These are phyloP conservation scores for Chaetoceros tenuissimus DNA, from an alignment of 108 stramenopile species.

Conservation along the genomic window DNA sequence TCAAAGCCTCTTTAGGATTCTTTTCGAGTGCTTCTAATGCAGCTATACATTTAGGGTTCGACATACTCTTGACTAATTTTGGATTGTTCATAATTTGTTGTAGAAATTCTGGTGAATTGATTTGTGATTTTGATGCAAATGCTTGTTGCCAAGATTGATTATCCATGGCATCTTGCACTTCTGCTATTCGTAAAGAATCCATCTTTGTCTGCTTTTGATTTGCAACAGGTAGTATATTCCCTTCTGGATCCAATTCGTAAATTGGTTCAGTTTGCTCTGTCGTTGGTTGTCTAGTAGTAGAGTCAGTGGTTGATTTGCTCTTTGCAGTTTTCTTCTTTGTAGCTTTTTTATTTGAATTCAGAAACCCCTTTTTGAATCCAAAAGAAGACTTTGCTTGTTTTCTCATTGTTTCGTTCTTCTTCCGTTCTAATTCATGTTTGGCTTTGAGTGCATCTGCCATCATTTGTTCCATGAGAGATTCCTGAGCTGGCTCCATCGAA, in stretches of 20 bases:
- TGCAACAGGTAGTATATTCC: too few relatives aligned
- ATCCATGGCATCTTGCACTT: slow-evolving; percentile 8
- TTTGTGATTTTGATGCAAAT: neutral
- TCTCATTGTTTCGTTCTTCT: neutral
- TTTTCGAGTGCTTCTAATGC: slow-evolving; percentile 32
- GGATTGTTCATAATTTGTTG: slow-evolving; percentile 14
- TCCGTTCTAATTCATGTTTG: neutral
- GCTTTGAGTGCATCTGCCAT: neutral
- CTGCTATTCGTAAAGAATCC: slow-evolving; percentile 7
- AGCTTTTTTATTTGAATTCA: too few relatives aligned
- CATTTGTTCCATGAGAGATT: neutral
- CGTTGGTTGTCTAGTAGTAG: too few relatives aligned
- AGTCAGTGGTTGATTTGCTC: too few relatives aligned
- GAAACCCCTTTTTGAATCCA: neutral
- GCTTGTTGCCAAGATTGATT: neutral
- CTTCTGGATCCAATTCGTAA: too few relatives aligned
- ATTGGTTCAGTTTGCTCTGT: too few relatives aligned
- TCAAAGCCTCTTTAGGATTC: slow-evolving; percentile 34
- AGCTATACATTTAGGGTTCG: slow-evolving; percentile 23
- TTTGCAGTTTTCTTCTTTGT: too few relatives aligned
- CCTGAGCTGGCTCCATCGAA: neutral
- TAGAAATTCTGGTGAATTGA: neutral
- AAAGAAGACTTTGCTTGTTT: neutral
- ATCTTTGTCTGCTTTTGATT: slow-evolving; percentile 20
- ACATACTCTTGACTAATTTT: slow-evolving; percentile 16